Base-by-base conservation (phyloP, 2,329 filamentous ascomycete genomes). In the Calonectria henricotiae region DNA sequence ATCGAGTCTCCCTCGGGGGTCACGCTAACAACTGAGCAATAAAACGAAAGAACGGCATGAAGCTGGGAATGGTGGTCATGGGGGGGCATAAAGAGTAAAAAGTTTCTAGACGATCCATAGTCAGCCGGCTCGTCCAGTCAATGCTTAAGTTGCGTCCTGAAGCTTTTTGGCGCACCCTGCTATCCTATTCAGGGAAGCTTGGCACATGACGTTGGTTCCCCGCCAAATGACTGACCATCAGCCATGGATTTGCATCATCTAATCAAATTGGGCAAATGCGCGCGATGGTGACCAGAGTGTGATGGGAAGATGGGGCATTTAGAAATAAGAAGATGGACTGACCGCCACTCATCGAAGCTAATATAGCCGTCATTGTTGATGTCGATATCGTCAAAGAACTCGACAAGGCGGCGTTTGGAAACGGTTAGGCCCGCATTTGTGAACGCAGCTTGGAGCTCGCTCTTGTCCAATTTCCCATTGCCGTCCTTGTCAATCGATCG, bases 291-390 rank as follows among this genome's bases (percentile, higher is more conserved):
- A 66, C 43, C 68, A 62, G 64, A 61, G 54, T 35, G 20, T 11
- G 27, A 25, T 60, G 43, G 54, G 39, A 32, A 37, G 58, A 32
- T n/a, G 12, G 39, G 8, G 37, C 9, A 11, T 23, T 43, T 15
- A 23, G 39, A 3, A 44, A 32, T 9, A 8, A 71, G 68, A 32
- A 51, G 27, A 43, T 63, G n/a, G 68, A 86, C 92, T 83, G 90
- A 98, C 96, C 96, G 92, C 96, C 96, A 98, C 88, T 99, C 96
- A 75, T 94, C 91, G 83, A 97, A 98, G 72, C 89, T 95, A 76
- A 98, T 97, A 73, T 86, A 90, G 58, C 95, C 95, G 81, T 99
- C 95, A 76, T 92, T 89, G 84, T 99, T 96, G 79, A 90, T 88
- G 81, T 99, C 96, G 77, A 99, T 93, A 80, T 98, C 93, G 73